Evolutionary conservation across 192 early-diverging fungal species (phyloP), one percentile per base, ranked within the genome.

Genomic region (Diversispora epigaea): DNA sequence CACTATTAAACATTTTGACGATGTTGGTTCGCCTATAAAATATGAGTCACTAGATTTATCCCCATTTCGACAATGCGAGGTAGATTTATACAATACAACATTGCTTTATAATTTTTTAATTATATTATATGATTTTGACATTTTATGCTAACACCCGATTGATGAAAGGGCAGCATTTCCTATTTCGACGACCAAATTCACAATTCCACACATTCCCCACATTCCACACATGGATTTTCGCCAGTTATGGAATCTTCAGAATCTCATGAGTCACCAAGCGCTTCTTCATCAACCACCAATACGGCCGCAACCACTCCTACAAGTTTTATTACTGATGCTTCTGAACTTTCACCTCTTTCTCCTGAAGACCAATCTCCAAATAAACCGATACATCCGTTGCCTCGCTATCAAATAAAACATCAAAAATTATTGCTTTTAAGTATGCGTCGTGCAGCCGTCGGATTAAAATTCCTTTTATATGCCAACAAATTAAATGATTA

Each of bases 1-100:
- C 10, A 75, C 73, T 14, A 75, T 75, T 32, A 75, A 75, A 65
- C 58, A 75, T 75, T 75, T 75, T 25, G 73, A 49, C n/a, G 73
- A 75, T 65, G 49, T 75, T 15, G 60, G 61, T 1, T 46, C 73
- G 8, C 43, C 61, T 39, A 41, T 52, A 47, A 32, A 75, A 65
- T 75, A 75, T 75, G 73, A 75, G 46, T 64, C 73, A 32, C 15
- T 75, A 15, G 73, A 75, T 19, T 65, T 75, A 7, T 75, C 73
- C 11, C 73, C 73, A 17, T 75, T 75, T 75, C 43, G 61, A 44
- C 14, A 44, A 60, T 9, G 17, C 8, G 44, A 72, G 70, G 70
- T 72, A 72, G 19, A 19, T 54, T 17, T 32, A 44, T 17, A 71
- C 39, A 22, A 55, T 44, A 40, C 43, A 43, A 14, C 3, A 6